Evolutionary conservation across 441 rosid species (phyloP).

Genomic region (Populus hybrid): DNA sequence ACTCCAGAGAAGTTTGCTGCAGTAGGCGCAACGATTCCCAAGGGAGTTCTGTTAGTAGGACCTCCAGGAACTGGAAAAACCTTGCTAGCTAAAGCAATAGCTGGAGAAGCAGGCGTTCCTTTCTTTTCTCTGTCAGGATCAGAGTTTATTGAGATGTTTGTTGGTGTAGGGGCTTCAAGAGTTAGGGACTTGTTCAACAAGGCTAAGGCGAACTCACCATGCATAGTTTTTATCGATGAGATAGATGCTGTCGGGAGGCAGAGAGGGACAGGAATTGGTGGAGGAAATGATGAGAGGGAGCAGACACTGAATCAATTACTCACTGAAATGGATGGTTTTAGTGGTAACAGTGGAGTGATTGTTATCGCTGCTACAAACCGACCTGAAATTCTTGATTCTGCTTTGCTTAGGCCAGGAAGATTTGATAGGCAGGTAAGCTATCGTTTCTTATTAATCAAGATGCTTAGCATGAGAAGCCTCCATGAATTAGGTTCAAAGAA

Average conservation of each 20-base stretch:
- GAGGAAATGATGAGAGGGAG: constrained; percentile 87
- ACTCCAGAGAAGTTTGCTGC: constrained; percentile 68
- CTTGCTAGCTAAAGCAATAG: constrained; percentile 68
- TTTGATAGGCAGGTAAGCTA: constrained; percentile 61
- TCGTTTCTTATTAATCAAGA: background rate
- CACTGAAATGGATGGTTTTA: constrained; percentile 76
- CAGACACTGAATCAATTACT: constrained; percentile 76
- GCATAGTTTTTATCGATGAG: constrained; percentile 77
- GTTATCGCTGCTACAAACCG: constrained; percentile 74
- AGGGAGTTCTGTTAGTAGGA: constrained; percentile 61
- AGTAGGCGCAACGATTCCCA: constrained; percentile 67
- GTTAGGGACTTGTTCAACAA: constrained; percentile 76
- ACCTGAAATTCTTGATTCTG: constrained; percentile 73
- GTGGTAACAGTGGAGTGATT: constrained; percentile 64
- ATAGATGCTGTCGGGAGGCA: constrained; percentile 81
- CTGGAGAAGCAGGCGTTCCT: constrained; percentile 80
- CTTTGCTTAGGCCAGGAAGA: constrained; percentile 75
- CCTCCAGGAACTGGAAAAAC: constrained; percentile 80
- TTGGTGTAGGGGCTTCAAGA: constrained; percentile 74
- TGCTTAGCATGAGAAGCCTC: no score
- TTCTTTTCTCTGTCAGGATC: constrained; percentile 73
- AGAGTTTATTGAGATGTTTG: constrained; percentile 82
- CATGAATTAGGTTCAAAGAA: background rate
- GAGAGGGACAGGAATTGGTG: constrained; percentile 81
- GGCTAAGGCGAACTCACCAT: constrained; percentile 70